phyloP scores from a whole-genome alignment of 73 alveolate species.

The Blepharisma japonicum region DNA sequence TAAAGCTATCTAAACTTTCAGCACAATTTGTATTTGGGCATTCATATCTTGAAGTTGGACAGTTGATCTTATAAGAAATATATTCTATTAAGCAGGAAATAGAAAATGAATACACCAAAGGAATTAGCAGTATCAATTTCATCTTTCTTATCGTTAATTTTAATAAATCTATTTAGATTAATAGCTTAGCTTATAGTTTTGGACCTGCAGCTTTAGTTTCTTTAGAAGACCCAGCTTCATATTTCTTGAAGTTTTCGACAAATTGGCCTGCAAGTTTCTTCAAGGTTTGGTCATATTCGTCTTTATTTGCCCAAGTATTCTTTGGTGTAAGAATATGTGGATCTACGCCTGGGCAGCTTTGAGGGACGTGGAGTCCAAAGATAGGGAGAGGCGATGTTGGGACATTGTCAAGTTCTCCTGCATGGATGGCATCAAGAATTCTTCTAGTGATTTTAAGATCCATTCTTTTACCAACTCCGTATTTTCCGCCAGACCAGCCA shows the following conservation, averaged over 20 bases:
- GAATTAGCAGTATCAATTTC: too few relatives aligned
- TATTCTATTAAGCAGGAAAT: too few relatives aligned
- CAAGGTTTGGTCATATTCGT: slow-evolving; percentile 2
- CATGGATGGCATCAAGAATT: slow-evolving; percentile 91
- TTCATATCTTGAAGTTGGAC: too few relatives aligned
- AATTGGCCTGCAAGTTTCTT: background rate
- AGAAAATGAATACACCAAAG: too few relatives aligned
- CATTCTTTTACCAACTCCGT: slow-evolving; percentile 92
- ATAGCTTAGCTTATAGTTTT: background rate
- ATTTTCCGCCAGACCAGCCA: slow-evolving; percentile 97
- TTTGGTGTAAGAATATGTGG: slow-evolving; percentile 58
- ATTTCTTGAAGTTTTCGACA: slow-evolving; percentile 53
- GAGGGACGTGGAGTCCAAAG: slow-evolving; percentile 77
- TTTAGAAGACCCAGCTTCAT: slow-evolving; percentile 41
- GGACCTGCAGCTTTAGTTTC: slow-evolving; percentile 50
- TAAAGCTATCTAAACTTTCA: too few relatives aligned
- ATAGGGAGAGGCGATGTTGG: slow-evolving; percentile 49
- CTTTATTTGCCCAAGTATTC: slow-evolving; percentile 32
- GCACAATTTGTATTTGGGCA: too few relatives aligned
- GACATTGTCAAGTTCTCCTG: slow-evolving; percentile 75
- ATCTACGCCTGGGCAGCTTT: slow-evolving; percentile 74
- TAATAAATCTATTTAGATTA: too few relatives aligned
- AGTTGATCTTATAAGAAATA: too few relatives aligned
- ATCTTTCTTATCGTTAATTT: too few relatives aligned
- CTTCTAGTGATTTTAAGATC: slow-evolving; percentile 77